phyloP scores from a whole-genome alignment of 805 yeast species.

The Nakazawaea laoshanensis region DNA sequence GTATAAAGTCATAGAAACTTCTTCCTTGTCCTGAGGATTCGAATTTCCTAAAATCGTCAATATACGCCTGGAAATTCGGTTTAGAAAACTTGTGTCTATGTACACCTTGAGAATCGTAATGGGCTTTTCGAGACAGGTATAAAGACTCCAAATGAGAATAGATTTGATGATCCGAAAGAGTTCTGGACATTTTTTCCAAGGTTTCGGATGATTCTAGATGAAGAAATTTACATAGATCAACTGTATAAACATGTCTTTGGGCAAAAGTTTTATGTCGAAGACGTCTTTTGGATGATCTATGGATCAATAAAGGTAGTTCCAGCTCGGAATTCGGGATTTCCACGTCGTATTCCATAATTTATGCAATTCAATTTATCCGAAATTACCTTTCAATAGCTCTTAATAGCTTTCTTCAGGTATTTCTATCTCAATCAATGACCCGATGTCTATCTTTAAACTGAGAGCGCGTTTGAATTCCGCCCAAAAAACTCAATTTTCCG shows the following conservation, averaged over 20 bases:
- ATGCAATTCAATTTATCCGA: too few relatives aligned
- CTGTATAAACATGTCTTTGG: slow-evolving; percentile 25
- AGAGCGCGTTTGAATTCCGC: too few relatives aligned
- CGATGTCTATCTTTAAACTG: too few relatives aligned
- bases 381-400: too few relatives aligned
- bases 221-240: slow-evolving; percentile 23
- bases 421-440: too few relatives aligned
- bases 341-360: too few relatives aligned
- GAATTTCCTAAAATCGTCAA: slow-evolving; percentile 21
- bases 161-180: slow-evolving; percentile 19
- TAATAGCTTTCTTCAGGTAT: too few relatives aligned
- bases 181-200: slow-evolving; percentile 16
- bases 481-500: too few relatives aligned
- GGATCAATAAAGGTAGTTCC: too few relatives aligned
- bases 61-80: slow-evolving; percentile 17
- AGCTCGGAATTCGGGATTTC: too few relatives aligned
- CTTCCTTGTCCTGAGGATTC: slow-evolving; percentile 16
- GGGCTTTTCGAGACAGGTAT: slow-evolving; percentile 17
- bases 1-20: slow-evolving; percentile 16
- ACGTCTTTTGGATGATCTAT: too few relatives aligned
- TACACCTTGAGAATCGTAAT: slow-evolving; percentile 18
- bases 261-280: slow-evolving; percentile 14
- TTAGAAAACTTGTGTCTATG: slow-evolving; percentile 22
- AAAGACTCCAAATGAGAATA: slow-evolving; percentile 20
- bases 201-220: slow-evolving; percentile 17